Evolutionary conservation across 2,329 filamentous ascomycete species (phyloP).

Genomic region (Stachybotrys chlorohalonatus): DNA sequence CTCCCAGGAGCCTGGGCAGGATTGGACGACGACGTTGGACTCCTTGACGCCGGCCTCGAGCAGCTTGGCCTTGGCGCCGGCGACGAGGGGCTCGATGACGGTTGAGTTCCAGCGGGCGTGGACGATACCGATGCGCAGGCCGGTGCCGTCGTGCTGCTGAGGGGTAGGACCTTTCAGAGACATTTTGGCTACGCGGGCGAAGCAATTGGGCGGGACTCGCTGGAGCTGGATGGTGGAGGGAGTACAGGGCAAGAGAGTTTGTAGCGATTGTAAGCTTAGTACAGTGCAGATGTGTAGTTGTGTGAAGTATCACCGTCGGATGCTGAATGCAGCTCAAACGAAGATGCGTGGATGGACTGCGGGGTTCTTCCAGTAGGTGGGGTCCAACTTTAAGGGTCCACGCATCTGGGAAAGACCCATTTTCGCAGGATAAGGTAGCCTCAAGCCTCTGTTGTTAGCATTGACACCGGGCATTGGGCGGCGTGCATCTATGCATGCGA

Average conservation of each 20-base stretch:
- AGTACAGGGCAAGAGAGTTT: no score
- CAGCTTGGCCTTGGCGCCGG: constrained; percentile 71
- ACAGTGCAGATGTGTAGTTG: background rate
- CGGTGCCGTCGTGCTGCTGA: constrained; percentile 56
- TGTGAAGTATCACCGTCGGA: background rate
- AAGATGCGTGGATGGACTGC: background rate
- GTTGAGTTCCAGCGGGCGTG: constrained; percentile 91
- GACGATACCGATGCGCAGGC: constrained; percentile 84
- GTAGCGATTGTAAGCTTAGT: no score
- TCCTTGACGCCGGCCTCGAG: constrained; percentile 71
- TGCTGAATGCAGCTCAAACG: no score
- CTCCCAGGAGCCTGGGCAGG: constrained; percentile 91
- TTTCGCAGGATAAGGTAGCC: background rate
- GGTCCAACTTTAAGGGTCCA: background rate
- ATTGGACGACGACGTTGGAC: constrained; percentile 81
- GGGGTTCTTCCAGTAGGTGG: background rate
- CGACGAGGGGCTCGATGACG: constrained; percentile 79
- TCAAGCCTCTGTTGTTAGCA: background rate
- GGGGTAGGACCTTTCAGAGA: constrained; percentile 48
- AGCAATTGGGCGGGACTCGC: no score
- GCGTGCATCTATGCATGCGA: no score
- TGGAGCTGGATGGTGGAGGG: no score
- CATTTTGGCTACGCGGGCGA: constrained; percentile 14
- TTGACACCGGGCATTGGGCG: no score
- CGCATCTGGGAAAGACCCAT: background rate